Evolutionary conservation across 495 filamentous ascomycete species (phyloP).

Genomic region (Parmelia sp.): DNA sequence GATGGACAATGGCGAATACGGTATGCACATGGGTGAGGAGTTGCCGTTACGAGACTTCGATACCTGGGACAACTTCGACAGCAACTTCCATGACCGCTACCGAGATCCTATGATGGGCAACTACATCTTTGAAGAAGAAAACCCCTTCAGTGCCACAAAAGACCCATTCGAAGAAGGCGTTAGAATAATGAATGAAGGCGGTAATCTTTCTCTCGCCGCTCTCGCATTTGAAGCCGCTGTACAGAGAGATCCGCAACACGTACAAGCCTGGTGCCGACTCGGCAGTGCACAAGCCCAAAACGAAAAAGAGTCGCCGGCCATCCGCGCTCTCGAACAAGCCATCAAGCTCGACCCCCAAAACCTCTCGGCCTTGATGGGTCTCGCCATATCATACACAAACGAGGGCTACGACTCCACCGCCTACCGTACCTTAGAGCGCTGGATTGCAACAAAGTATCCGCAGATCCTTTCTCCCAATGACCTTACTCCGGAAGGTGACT

Average conservation of each 20-base stretch:
- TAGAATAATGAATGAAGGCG: conserved; percentile 82
- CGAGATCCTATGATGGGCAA: conserved; percentile 72
- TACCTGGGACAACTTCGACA: conserved; percentile 67
- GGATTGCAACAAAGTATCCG: conserved; percentile 91
- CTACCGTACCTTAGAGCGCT: conserved; percentile 93
- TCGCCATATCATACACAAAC: conserved; percentile 98
- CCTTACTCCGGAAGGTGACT: conserved; percentile 61
- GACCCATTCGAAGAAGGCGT: conserved; percentile 89
- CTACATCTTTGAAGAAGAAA: conserved; percentile 92
- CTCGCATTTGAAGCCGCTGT: conserved; percentile 96
- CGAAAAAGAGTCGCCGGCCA: conserved; percentile 96
- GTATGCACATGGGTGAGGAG: conserved; percentile 56
- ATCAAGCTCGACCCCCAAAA: conserved; percentile 81
- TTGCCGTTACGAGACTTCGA: conserved; percentile 36
- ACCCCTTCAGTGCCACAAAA: conserved; percentile 66
- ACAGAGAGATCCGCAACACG: conserved; percentile 77
- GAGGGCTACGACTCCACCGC: conserved; percentile 96
- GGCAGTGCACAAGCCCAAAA: conserved; percentile 93
- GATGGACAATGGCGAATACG: conserved; percentile 56
- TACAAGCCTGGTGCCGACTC: conserved; percentile 87
- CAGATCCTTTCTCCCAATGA: conserved; percentile 60
- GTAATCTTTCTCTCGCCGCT: conserved; percentile 88
- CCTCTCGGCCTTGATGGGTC: conserved; percentile 82
- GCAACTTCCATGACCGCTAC: conserved; percentile 36
- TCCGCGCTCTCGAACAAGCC: conserved; percentile 90